A percentile compares a stretch with the other conserved stretches of the same genome.
These are phyloP conservation scores for Takashimella koratensis DNA, from an alignment of 1,284 basidiomycete genomes.

Conservation along the genomic window DNA sequence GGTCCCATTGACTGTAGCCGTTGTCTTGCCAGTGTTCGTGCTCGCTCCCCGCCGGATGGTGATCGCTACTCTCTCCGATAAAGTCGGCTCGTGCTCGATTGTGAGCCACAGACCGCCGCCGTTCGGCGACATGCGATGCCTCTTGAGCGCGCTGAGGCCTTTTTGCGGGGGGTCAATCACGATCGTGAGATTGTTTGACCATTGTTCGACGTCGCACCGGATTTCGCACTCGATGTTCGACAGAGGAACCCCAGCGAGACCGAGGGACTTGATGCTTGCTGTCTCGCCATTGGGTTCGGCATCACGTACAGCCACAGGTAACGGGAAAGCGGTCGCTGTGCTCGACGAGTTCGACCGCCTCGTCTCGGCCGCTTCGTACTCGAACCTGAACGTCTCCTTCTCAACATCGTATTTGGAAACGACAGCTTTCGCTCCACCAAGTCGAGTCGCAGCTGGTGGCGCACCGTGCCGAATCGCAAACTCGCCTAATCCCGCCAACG, in stretches of 20 bases:
- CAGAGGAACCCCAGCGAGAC: conserved; percentile 5
- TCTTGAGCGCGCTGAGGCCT: conserved; percentile 72
- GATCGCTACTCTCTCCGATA: conserved; percentile 51
- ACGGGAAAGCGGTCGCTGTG: conserved; percentile 40
- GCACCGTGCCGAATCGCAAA: conserved; percentile 93
- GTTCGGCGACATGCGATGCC: conserved; percentile 79
- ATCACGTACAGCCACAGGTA: conserved; percentile 27
- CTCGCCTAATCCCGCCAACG: conserved; percentile 84
- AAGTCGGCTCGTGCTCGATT: conserved; percentile 75
- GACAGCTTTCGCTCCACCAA: conserved; percentile 71
- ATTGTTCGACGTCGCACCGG: conserved; percentile 88
- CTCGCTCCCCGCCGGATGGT: conserved; percentile 64
- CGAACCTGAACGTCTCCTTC: conserved; percentile 71
- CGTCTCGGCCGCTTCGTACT: conserved; percentile 70
- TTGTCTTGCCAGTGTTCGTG: conserved; percentile 58
- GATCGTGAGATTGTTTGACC: conserved; percentile 82
- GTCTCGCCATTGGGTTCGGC: conserved; percentile 14
- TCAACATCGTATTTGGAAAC: conserved; percentile 84
- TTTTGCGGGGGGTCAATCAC: conserved; percentile 92
- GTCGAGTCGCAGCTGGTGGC: conserved; percentile 79
- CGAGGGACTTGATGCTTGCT: conserved; percentile 23
- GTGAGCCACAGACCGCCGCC: conserved; percentile 98
- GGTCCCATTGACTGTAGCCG: conserved; percentile 84
- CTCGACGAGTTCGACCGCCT: conserved; percentile 52
- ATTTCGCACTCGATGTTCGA: conserved; percentile 80